Evolutionary conservation across 1,284 basidiomycete species (phyloP).

Genomic region (Thelephora terrestris): DNA sequence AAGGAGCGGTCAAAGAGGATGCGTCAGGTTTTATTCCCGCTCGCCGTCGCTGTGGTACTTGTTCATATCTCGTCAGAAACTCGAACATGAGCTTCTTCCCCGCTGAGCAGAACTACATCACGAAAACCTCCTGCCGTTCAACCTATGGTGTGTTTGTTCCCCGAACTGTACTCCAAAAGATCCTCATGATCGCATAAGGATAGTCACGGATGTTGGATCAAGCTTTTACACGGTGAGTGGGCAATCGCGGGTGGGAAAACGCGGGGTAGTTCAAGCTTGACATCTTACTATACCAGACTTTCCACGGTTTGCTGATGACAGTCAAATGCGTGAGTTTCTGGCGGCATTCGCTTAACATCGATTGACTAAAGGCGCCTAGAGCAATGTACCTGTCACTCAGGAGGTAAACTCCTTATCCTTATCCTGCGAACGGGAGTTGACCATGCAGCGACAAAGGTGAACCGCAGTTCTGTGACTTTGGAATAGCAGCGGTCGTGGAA

Average conservation of each 20-base stretch:
- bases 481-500: constrained; percentile 47
- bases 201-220: constrained; percentile 40
- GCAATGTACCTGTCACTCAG: constrained; percentile 42
- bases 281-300: too few relatives aligned
- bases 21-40: constrained; percentile 21
- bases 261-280: not conserved
- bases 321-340: constrained; percentile 48
- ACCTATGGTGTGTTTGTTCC: constrained; percentile 24
- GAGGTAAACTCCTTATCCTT: constrained; percentile 16
- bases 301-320: too few relatives aligned
- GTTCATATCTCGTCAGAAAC: constrained; percentile 27
- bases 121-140: constrained; percentile 39
- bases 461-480: constrained; percentile 49
- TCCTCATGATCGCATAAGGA: constrained; percentile 7
- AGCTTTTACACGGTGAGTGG: constrained; percentile 34
- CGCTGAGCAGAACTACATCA: constrained; percentile 42
- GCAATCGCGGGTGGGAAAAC: not conserved
- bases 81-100: constrained; percentile 41
- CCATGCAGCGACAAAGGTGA: constrained; percentile 27
- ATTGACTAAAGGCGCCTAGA: constrained; percentile 22
- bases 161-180: too few relatives aligned
- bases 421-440: not conserved
- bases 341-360: not conserved
- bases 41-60: not conserved
- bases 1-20: constrained; percentile 31